Conservation (phyloP, 345 rosid species). For the rapeseed (Brassica napus) region Da-Ae NC_063449.1:44959001-44959500, state of each 20-base stretch:
- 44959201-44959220: slow-evolving; percentile 58
- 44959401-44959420: slow-evolving; percentile 39
- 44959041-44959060: too few species aligned
- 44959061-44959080: not conserved
- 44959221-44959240: slow-evolving; percentile 49
- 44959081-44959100: not conserved
- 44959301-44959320: not conserved
- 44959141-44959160: slow-evolving; percentile 63
- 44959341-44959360: not conserved
- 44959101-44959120: too few species aligned
- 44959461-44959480: slow-evolving; percentile 5
- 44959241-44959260: slow-evolving; percentile 33
- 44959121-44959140: slow-evolving; percentile 43
- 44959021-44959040: too few species aligned
- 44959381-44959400: slow-evolving; percentile 43
- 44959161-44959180: slow-evolving; percentile 62
- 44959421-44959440: not conserved
- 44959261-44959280: not conserved
- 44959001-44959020: not conserved
- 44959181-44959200: slow-evolving; percentile 70
- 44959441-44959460: not conserved
- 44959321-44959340: not conserved
- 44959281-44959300: slow-evolving; percentile 17
- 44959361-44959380: slow-evolving; percentile 39
- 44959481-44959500: not conserved